Evolutionary conservation across 345 rosid genomes (phyloP).

Genomic region (Gossypium arboreum): DNA sequence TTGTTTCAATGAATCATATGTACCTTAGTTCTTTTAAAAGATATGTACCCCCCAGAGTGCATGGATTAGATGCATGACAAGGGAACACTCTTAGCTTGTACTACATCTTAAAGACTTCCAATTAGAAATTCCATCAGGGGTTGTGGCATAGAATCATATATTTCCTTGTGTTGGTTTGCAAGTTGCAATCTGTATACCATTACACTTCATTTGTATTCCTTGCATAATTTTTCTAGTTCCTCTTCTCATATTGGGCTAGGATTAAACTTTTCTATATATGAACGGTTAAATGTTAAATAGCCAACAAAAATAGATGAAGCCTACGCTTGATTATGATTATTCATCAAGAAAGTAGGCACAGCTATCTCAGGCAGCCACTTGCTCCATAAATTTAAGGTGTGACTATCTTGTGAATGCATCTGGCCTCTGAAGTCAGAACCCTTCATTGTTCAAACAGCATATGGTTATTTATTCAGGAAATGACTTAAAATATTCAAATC

Average conservation of each 20-base stretch:
- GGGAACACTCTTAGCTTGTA: neutral
- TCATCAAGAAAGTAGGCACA: neutral
- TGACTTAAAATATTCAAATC: neutral
- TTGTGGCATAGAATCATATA: neutral
- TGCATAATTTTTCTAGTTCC: neutral
- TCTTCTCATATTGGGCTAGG: neutral
- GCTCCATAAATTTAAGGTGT: neutral
- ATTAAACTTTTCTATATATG: neutral
- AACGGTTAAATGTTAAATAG: neutral
- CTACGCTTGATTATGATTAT: neutral
- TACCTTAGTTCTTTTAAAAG: constrained; percentile 10
- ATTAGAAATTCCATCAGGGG: neutral
- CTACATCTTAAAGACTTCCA: neutral
- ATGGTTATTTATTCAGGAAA: neutral
- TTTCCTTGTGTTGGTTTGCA: neutral
- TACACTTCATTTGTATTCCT: neutral
- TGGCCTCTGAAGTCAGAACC: neutral
- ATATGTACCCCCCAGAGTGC: neutral
- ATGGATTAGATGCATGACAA: neutral
- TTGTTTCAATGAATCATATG: constrained; percentile 7
- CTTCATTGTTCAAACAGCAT: neutral
- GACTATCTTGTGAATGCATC: neutral
- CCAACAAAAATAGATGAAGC: neutral
- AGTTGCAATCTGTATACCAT: neutral
- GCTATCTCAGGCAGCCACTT: neutral